Percentiles rank a stretch among this genome's conserved stretches.
Conservation (phyloP, 768 basidiomycete genomes). For the Lactarius sp. region DNA sequence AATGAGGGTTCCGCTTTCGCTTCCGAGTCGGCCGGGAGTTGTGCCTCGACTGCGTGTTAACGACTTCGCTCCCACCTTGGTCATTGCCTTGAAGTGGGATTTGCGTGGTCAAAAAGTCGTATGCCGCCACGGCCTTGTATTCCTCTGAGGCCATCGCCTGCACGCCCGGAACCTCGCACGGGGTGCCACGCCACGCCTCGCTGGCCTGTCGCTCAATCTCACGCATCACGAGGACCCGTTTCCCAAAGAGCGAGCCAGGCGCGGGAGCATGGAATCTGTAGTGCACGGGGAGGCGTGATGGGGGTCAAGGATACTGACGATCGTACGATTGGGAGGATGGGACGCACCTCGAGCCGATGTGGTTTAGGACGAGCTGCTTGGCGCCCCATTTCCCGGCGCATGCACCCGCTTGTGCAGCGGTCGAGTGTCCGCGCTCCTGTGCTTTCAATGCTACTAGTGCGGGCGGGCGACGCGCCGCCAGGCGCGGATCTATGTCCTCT, state of each 20-base stretch:
- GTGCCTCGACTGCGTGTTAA: not conserved
- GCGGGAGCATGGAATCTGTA: conserved; percentile 51
- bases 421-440: conserved; percentile 70
- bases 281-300: not conserved
- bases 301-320: not conserved
- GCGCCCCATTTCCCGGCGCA: conserved; percentile 65
- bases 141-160: not conserved
- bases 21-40: not conserved
- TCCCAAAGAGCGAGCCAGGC: conserved; percentile 28
- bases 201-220: conserved; percentile 65
- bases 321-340: not conserved
- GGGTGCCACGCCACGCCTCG: conserved; percentile 45
- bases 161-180: conserved; percentile 10
- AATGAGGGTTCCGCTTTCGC: not conserved
- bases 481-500: conserved; percentile 44
- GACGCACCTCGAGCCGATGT: conserved; percentile 63
- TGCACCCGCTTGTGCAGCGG: conserved; percentile 68
- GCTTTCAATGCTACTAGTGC: conserved; percentile 35
- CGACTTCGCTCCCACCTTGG: not conserved
- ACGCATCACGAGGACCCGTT: conserved; percentile 42
- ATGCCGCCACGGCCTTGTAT: conserved; percentile 24
- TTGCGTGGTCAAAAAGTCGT: conserved; percentile 25
- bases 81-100: not conserved
- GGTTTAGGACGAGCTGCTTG: conserved; percentile 64
- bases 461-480: conserved; percentile 38